phyloP scores from a whole-genome alignment of 1,139 yeast genomes.

The Pichia sp. region DNA sequence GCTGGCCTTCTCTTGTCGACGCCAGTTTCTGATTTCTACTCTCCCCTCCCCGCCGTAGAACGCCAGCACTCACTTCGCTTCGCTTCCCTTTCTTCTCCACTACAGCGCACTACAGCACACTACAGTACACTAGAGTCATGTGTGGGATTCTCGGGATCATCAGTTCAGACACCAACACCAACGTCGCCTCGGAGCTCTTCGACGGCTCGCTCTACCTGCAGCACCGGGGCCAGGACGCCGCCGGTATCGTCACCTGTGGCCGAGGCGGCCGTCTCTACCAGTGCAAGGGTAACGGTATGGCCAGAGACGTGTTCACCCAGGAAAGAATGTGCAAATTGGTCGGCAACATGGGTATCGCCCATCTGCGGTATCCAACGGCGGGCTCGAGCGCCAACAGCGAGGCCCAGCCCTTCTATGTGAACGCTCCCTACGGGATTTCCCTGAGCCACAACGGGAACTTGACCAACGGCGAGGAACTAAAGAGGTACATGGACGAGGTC shows the following conservation, averaged over 20 bases:
- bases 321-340: conserved; percentile 70
- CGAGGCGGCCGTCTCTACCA: conserved; percentile 89
- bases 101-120: neutral
- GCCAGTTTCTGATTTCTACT: neutral
- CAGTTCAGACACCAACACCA: conserved; percentile 65
- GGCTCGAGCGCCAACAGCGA: conserved; percentile 94
- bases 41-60: neutral
- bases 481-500: conserved; percentile 78
- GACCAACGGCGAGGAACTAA: conserved; percentile 77
- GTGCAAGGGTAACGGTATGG: conserved; percentile 99
- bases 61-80: neutral
- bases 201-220: conserved; percentile 93
- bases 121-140: conserved; percentile 40
- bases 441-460: conserved; percentile 92
- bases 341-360: conserved; percentile 95
- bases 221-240: conserved; percentile 98
- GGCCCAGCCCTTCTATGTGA: conserved; percentile 97
- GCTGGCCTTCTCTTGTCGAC: neutral
- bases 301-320: conserved; percentile 91
- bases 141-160: conserved; percentile 94
- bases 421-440: conserved; percentile 91
- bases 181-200: conserved; percentile 83
- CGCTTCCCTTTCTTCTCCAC: neutral
- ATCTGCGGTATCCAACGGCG: conserved; percentile 94
- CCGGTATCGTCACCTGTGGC: conserved; percentile 98